phyloP scores from a whole-genome alignment of 345 rosid genomes.

The Lenwebbia sp. region DNA sequence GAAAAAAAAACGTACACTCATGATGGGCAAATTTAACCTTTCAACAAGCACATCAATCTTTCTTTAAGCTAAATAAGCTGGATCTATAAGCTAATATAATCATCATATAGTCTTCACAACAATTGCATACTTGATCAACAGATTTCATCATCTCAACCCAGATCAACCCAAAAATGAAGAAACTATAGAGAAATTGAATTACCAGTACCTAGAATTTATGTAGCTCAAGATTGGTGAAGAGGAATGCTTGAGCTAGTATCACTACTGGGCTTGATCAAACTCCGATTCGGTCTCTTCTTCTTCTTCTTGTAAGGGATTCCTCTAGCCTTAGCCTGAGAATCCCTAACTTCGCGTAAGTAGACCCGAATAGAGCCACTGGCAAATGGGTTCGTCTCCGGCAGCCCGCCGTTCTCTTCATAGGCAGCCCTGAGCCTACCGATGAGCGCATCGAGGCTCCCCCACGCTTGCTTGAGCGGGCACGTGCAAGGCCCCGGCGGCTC shows the following conservation, averaged over 20 bases:
- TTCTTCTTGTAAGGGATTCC: slow-evolving; percentile 90
- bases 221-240: slow-evolving; percentile 23
- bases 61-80: neutral
- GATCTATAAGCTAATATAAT: neutral
- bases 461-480: slow-evolving; percentile 78
- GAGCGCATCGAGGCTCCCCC: slow-evolving; percentile 93
- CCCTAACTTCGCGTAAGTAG: slow-evolving; percentile 71
- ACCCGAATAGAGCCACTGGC: slow-evolving; percentile 64
- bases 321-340: slow-evolving; percentile 74
- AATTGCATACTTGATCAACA: neutral
- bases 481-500: slow-evolving; percentile 78
- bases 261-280: slow-evolving; percentile 15
- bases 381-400: slow-evolving; percentile 78
- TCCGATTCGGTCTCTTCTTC: slow-evolving; percentile 59
- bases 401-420: slow-evolving; percentile 73
- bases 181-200: neutral
- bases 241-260: slow-evolving; percentile 25
- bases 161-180: neutral
- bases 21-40: neutral
- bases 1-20: neutral
- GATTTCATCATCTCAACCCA: neutral
- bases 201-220: neutral
- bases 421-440: slow-evolving; percentile 88
- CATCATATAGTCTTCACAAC: neutral
- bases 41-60: neutral